Base-by-base conservation (phyloP, 495 filamentous ascomycete species). In the Neurospora sp. region DNA sequence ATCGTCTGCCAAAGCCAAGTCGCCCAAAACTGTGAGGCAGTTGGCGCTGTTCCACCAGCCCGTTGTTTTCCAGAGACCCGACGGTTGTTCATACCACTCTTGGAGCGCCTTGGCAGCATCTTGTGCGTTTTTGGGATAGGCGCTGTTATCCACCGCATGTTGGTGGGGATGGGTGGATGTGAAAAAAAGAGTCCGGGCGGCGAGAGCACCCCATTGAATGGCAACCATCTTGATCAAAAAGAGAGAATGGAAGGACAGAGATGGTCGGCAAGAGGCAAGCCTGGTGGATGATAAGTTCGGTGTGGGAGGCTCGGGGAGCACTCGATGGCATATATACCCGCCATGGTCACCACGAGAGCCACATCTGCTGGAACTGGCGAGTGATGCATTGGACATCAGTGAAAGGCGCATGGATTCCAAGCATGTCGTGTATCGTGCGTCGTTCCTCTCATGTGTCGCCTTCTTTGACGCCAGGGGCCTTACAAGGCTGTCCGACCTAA, bases 11-110 rank as follows among this genome's bases (percentile, higher is more conserved):
- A 81, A 73, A 18, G 89, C 89, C 73, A 91, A 85, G 76, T 93
- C 89, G 73, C 85, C 88, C 44, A 92, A 77, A 35, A 85, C 83
- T 3, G 89, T 92, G 73, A 93, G 79, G 71, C 84, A 86, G 78
- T 93, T 94, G 71, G 89, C 91, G 46, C 86, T 88, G 80, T 93
- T 92, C 92, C 92, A 94, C 92, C 92, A 94, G 2, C 89, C 89
- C 37, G 83, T 85, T 0, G 87, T 90, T 73, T 88, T 78, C 89
- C 89, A 93, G 12, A 92, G 81, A 18, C 91, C 91, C 0, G 84
- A 90, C 9, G 74, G 74, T 4, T 72, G 70, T 77, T 92, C 86
- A 74, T 93, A 93, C 88, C 89, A 93, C 35, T 65, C 71, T 74
- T 92, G 90, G 3, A 93, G 84, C 11, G 84, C 78, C 37, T 81